Conservation (phyloP, 805 yeast genomes). For the Yamadazyma tumulicola region DNA sequence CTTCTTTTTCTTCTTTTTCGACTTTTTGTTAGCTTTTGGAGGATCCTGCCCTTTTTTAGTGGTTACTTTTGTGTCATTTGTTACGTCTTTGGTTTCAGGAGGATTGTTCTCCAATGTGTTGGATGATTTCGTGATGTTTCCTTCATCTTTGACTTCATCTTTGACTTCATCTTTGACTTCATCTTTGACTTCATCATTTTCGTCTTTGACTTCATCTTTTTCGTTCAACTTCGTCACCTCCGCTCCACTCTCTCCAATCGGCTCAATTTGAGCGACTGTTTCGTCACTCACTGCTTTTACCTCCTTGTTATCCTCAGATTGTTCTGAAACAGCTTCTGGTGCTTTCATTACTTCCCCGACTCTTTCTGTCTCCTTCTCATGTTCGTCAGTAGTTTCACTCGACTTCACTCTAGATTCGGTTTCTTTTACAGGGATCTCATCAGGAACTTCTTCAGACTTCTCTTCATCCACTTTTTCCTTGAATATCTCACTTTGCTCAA, state of each 20-base stretch:
- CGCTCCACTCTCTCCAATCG: no score
- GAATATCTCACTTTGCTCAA: no score
- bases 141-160: not conserved
- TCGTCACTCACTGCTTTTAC: conserved; percentile 1
- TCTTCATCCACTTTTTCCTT: not conserved
- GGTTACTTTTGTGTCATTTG: not conserved
- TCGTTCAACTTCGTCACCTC: not conserved
- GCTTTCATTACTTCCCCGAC: conserved; percentile 2
- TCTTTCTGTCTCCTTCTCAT: conserved; percentile 1
- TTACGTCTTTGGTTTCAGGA: not conserved
- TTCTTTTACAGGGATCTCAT: not conserved
- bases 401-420: not conserved
- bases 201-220: not conserved
- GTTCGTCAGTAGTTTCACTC: not conserved
- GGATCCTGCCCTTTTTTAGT: conserved; percentile 1
- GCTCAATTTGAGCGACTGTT: no score
- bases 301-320: conserved; percentile 1
- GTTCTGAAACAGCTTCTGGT: not conserved
- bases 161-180: not conserved
- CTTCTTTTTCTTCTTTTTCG: conserved; percentile 13
- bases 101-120: not conserved
- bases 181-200: not conserved
- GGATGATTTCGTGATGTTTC: not conserved
- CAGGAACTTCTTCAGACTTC: conserved; percentile 5
- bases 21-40: conserved; percentile 9